Evolutionary conservation across 768 basidiomycete species (phyloP).

Genomic region (Hericium coralloides): DNA sequence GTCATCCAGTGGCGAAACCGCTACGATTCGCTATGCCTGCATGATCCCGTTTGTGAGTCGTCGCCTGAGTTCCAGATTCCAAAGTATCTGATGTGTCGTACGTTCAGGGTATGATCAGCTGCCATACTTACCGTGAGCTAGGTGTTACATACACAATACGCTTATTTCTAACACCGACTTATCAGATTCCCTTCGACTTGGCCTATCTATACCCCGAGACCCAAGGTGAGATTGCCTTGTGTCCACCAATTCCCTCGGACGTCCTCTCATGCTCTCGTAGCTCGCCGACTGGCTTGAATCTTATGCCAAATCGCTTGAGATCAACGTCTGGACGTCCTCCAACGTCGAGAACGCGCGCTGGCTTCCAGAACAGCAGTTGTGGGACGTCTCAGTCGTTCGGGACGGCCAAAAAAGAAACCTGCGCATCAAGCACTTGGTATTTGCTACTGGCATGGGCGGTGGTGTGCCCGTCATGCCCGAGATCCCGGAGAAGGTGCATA

Average conservation of each 20-base stretch:
- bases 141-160: neutral
- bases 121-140: constrained; percentile 43
- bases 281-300: constrained; percentile 61
- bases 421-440: constrained; percentile 40
- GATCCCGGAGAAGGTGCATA: constrained; percentile 31
- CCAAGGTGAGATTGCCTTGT: neutral
- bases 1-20: constrained; percentile 40
- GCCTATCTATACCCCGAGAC: constrained; percentile 43
- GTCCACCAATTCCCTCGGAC: neutral
- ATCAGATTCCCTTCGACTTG: constrained; percentile 46
- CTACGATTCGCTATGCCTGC: constrained; percentile 29
- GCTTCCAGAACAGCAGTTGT: constrained; percentile 29
- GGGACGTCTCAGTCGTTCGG: constrained; percentile 36
- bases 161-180: neutral
- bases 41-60: constrained; percentile 22
- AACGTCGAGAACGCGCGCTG: constrained; percentile 30
- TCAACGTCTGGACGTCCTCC: constrained; percentile 55
- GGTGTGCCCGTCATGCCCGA: constrained; percentile 36
- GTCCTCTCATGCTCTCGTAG: constrained; percentile 18
- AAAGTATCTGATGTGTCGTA: neutral
- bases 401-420: constrained; percentile 17
- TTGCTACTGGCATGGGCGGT: constrained; percentile 47
- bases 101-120: constrained; percentile 41
- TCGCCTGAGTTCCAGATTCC: neutral
- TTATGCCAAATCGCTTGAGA: constrained; percentile 49